Evolutionary conservation across 768 basidiomycete species (phyloP).

Genomic region (Hebeloma cylindrosporum): DNA sequence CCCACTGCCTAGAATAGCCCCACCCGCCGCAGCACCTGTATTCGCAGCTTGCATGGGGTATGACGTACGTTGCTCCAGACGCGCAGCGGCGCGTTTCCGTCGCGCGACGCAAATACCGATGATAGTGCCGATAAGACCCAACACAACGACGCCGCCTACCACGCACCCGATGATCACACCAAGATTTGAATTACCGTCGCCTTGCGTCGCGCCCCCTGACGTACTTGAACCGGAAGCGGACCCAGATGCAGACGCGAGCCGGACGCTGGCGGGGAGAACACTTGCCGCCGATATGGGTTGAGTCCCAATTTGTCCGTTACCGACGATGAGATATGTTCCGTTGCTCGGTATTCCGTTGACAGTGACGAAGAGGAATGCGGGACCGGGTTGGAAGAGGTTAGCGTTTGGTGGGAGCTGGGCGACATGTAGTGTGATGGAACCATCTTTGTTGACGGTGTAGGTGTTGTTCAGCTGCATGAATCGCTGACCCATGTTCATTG

Average conservation of each 20-base stretch:
- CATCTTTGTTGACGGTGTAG: slow-evolving; percentile 75
- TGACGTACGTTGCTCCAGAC: slow-evolving; percentile 25
- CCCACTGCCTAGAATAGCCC: too few species aligned
- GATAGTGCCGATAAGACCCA: slow-evolving; percentile 51
- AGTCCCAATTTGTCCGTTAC: slow-evolving; percentile 70
- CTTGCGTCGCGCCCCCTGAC: slow-evolving; percentile 10
- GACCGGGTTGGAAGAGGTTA: slow-evolving; percentile 87
- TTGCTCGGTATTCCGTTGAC: slow-evolving; percentile 84
- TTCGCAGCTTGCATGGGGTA: slow-evolving; percentile 24
- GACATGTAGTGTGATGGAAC: slow-evolving; percentile 76
- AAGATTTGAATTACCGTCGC: slow-evolving; percentile 30
- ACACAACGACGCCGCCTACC: slow-evolving; percentile 51
- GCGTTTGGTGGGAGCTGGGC: slow-evolving; percentile 83
- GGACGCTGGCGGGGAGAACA: slow-evolving; percentile 51
- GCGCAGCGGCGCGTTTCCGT: slow-evolving; percentile 45
- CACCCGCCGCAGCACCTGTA: too few species aligned
- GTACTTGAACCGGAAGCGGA: slow-evolving; percentile 12
- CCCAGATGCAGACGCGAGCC: slow-evolving; percentile 30
- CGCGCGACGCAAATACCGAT: slow-evolving; percentile 53
- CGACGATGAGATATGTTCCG: slow-evolving; percentile 75
- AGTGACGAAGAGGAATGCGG: slow-evolving; percentile 79
- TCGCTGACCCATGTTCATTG: slow-evolving; percentile 88
- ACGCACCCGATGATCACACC: slow-evolving; percentile 51
- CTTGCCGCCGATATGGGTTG: slow-evolving; percentile 55
- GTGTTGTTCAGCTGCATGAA: slow-evolving; percentile 82